phyloP scores from a whole-genome alignment of 148 eudicot species.

The Fallopia convolvulus region DNA sequence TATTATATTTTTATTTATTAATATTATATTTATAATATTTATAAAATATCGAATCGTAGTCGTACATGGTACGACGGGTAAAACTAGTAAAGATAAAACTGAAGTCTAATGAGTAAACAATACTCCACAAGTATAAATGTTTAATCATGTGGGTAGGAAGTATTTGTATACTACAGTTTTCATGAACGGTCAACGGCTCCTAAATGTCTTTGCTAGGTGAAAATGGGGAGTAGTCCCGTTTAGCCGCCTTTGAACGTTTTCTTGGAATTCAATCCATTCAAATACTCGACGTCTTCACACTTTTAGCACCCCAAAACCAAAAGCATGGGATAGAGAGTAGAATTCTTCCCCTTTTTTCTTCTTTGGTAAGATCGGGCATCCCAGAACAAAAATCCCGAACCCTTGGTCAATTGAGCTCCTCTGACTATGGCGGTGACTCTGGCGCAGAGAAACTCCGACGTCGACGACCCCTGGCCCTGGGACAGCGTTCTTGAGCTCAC shows the following conservation, averaged over 20 bases:
- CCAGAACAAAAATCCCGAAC: background rate
- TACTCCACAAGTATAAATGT: too few species aligned
- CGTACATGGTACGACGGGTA: too few species aligned
- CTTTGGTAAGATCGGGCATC: background rate
- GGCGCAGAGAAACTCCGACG: constrained; percentile 2
- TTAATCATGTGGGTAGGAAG: too few species aligned
- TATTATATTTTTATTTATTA: too few species aligned
- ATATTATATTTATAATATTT: too few species aligned
- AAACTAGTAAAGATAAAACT: too few species aligned
- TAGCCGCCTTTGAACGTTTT: constrained; percentile 2
- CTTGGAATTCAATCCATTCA: background rate
- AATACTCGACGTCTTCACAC: background rate
- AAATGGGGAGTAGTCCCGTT: background rate
- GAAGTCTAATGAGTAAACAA: too few species aligned
- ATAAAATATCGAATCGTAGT: too few species aligned
- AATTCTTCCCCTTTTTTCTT: background rate
- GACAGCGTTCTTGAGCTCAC: constrained; percentile 35
- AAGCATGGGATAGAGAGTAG: background rate
- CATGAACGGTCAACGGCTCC: too few species aligned
- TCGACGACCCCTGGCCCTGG: constrained; percentile 46
- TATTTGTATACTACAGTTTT: too few species aligned
- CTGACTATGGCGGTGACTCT: constrained; percentile 19
- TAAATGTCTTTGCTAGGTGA: too few species aligned
- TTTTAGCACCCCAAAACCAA: background rate
- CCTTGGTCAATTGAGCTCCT: background rate